Conservation (phyloP, 345 rosid species). For the Brassica incana region DNA sequence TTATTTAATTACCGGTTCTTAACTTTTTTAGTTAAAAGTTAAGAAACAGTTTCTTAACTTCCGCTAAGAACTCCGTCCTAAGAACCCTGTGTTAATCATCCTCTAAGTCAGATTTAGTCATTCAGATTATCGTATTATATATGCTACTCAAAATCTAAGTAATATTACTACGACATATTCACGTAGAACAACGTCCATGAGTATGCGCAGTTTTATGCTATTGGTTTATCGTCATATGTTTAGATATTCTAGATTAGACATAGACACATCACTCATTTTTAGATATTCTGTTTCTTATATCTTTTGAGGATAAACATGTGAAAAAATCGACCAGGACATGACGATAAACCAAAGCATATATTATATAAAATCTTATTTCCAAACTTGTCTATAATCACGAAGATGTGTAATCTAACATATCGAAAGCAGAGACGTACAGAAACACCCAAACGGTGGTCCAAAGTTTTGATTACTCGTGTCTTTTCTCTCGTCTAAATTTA, state of each 20-base stretch:
- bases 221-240: too few species aligned
- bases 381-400: background rate
- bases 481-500: constrained; percentile 8
- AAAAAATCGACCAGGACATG: background rate
- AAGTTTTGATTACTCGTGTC: constrained; percentile 5
- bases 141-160: background rate
- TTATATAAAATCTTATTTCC: background rate
- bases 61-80: too few species aligned
- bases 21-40: too few species aligned
- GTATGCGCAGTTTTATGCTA: background rate
- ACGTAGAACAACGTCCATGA: background rate
- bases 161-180: background rate
- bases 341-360: background rate
- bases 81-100: too few species aligned
- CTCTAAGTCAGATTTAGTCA: background rate
- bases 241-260: too few species aligned
- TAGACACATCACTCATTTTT: background rate
- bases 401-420: background rate
- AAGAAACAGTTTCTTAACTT: too few species aligned
- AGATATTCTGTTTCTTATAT: background rate
- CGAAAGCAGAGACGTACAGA: constrained; percentile 10
- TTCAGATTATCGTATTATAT: background rate
- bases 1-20: too few species aligned
- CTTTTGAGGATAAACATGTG: background rate
- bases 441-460: constrained; percentile 33